Evolutionary conservation across 495 filamentous ascomycete genomes (phyloP), one percentile per base, ranked within the genome.

Genomic region (Alectoria sarmentosa): DNA sequence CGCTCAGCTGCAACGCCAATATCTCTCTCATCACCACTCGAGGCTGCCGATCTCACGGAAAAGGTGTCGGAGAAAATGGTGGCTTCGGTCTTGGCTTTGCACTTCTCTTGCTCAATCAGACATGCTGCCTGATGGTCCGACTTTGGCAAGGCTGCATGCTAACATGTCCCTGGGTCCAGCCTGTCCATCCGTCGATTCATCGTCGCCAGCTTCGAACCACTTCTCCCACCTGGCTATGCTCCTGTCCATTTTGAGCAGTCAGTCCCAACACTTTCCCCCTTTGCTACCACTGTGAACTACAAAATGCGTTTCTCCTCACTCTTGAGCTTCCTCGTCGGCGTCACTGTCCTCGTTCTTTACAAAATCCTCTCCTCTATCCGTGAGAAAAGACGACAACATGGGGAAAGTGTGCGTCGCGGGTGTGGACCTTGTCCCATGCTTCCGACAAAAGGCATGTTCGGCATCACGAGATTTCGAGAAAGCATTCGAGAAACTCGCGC

Each of bases 401-500:
- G 60, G 37, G 65, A 66, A 23, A 61, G 60, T 46, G 54, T 61
- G 39, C 60, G 60, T 19, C 65, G 65, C 23, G 65, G 65, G 14
- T 66, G 65, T 42, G 52, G 59, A 36, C 59, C 49, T n/a, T 66
- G 65, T 17, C 65, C 48, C 15, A 44, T 49, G 9, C 38, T 66
- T 13, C 65, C 65, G 10, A 66, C 37, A 19, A 62, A 66, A 44
- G 65, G 63, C 41, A 14, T 58, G 0, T n/a, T 66, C 19, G 65
- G 65, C 30, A 66, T 66, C 48, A 66, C 65, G 37, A 62, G 59
- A 8, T 66, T 66, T 39, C 32, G 65, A 66, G 65, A 66, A 21
- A 62, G 59, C 15, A 58, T 66, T 28, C 61, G 65, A 38, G 65
- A 60, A 10, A 66, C 65, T n/a, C 59, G 65, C 4, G 65, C 58